Conservation (phyloP, 2,329 filamentous ascomycete genomes). For the Paracoccidioides brasiliensis region DNA sequence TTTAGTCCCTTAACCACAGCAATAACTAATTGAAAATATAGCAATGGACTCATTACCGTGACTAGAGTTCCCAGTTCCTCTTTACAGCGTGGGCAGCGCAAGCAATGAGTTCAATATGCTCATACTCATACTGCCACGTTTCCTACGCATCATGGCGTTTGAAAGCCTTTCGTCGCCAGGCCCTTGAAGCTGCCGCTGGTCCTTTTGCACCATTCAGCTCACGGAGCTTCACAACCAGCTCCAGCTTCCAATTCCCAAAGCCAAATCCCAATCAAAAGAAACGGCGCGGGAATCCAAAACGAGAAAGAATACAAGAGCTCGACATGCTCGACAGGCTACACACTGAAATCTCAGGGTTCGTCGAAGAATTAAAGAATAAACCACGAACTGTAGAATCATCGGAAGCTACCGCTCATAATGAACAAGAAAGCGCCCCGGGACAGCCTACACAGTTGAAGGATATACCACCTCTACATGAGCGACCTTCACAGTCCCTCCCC, state of each 20-base stretch:
- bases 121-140: slow-evolving; percentile 8
- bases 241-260: slow-evolving; percentile 1
- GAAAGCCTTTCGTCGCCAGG: slow-evolving; percentile 15
- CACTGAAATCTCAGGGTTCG: background rate
- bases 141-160: slow-evolving; percentile 25
- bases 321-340: background rate
- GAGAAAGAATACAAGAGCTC: background rate
- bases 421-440: background rate
- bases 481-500: background rate
- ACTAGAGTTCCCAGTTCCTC: background rate
- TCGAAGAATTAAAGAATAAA: background rate
- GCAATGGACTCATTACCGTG: background rate
- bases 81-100: background rate
- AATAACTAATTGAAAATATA: too few species aligned
- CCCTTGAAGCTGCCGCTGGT: slow-evolving; percentile 1
- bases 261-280: slow-evolving; percentile 2
- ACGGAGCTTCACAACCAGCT: slow-evolving; percentile 11
- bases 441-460: background rate
- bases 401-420: background rate
- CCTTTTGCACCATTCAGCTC: background rate
- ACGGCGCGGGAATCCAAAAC: background rate
- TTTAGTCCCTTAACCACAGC: background rate
- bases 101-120: slow-evolving; percentile 1
- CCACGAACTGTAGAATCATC: background rate
- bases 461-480: background rate